Evolutionary conservation across 768 basidiomycete genomes (phyloP), one percentile per base, ranked within the genome.

Genomic region (Pisolithus tinctorius): DNA sequence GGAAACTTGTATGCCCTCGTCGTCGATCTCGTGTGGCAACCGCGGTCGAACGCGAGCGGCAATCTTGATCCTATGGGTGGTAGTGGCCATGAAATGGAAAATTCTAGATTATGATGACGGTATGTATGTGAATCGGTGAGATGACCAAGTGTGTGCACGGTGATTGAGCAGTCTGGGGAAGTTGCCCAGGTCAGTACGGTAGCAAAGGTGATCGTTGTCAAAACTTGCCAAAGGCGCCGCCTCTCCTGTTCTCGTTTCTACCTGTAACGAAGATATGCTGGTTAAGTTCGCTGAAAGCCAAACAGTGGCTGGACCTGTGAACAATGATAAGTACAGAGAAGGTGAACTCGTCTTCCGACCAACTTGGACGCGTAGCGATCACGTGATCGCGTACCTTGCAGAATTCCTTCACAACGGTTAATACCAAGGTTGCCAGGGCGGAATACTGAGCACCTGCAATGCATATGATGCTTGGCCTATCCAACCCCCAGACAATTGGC

Each of bases 41-140:
- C 76, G 68, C 0, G 87, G 87, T 8, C 87, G 74, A 27, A 89
- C 74, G 25, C 87, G 81, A 25, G 85, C 85, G 0, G 82, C 79
- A 55, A 89, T 86, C 67, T 78, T 81, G 63, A 89, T 79, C 63
- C 78, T 85, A 60, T 80, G 72, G 1, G 51, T 11, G 3, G 51
- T 2, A 20, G 20, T 41, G 6, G 58, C 2, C 64, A 67, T 65
- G 23, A 47, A 47, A 31, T 23, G 31, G n/a, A 37, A 36, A 34
- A 11, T 17, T 14, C 13, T 44, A 26, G 25, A 44, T 44, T 27
- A 27, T 44, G 20, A 29, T 27, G 43, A 27, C 27, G 25, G 16
- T 45, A 16, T 45, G 25, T 29, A 26, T 45, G 43, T 25, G 42
- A 34, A 26, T 26, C 20, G 27, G 26, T 45, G 25, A 25, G 26